These are phyloP conservation scores for Tetraselmis chui DNA, from an alignment of 139 green algal species.

Conservation along the genomic window DNA sequence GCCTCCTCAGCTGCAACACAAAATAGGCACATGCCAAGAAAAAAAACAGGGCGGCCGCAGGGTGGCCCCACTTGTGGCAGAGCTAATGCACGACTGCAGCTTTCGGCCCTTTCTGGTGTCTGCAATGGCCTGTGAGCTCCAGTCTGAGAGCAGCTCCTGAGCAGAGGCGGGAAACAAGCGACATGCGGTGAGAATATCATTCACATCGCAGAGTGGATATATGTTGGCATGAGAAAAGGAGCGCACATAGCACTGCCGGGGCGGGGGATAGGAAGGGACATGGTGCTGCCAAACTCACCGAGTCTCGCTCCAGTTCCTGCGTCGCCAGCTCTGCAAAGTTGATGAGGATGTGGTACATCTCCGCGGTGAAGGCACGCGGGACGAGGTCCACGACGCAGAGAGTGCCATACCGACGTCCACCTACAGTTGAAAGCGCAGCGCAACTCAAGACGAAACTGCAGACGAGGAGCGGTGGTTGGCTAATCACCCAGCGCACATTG, in stretches of 20 bases:
- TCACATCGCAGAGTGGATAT: no score
- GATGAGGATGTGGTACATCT: background rate
- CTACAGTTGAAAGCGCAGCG: no score
- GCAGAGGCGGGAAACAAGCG: no score
- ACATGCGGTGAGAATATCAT: no score
- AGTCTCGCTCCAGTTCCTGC: slow-evolving; percentile 1
- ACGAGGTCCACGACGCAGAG: background rate
- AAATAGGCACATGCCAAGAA: no score
- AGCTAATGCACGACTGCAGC: background rate
- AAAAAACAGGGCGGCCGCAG: no score
- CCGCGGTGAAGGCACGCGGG: background rate
- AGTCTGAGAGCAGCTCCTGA: background rate
- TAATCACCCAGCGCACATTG: no score
- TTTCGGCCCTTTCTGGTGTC: background rate
- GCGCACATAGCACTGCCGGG: no score
- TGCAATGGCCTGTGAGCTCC: background rate
- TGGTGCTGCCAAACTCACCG: background rate
- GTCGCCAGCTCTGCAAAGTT: slow-evolving; percentile 5
- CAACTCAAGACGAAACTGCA: no score
- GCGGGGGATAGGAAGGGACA: background rate
- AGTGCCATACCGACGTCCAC: background rate
- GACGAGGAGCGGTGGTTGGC: no score
- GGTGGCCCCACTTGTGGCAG: background rate
- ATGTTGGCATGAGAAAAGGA: no score
- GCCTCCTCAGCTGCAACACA: no score